phyloP scores from a whole-genome alignment of 345 rosid species.

The Gossypioides kirkii region DNA sequence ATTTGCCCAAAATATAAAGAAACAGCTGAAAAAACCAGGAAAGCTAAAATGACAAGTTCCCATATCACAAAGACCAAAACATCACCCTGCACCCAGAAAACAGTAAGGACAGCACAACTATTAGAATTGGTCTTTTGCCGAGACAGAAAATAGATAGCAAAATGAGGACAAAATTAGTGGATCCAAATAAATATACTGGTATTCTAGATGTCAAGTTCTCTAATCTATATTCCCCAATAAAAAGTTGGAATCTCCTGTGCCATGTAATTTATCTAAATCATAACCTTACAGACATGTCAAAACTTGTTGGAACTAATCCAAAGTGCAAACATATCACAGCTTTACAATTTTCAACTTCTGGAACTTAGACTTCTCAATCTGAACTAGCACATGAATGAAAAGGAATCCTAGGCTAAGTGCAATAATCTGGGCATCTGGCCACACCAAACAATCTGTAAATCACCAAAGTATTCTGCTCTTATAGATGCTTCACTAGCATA shows the following conservation, averaged over 20 bases:
- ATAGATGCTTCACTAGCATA: too few relatives aligned
- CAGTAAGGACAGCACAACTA: conserved; percentile 1
- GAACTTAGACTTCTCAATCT: background rate
- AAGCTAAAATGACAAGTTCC: conserved; percentile 83
- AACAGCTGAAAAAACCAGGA: conserved; percentile 85
- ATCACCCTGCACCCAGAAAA: conserved; percentile 62
- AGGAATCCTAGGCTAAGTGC: background rate
- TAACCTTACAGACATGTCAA: conserved; percentile 8
- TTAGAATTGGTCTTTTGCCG: background rate
- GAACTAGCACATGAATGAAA: background rate
- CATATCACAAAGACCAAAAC: conserved; percentile 80
- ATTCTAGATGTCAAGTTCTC: background rate
- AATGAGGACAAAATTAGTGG: background rate
- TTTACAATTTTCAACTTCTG: background rate
- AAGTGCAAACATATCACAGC: background rate
- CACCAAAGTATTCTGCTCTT: conserved; percentile 9
- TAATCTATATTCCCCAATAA: background rate
- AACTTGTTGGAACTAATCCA: background rate
- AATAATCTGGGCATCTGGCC: background rate
- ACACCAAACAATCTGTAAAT: background rate
- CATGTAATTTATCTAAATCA: background rate
- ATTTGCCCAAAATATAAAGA: conserved; percentile 75
- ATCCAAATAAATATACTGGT: background rate
- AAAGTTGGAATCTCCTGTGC: background rate
- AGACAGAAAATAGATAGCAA: conserved; percentile 6